Conservation (phyloP, 2,329 filamentous ascomycete genomes). For the Cladorrhinum sp. region DNA sequence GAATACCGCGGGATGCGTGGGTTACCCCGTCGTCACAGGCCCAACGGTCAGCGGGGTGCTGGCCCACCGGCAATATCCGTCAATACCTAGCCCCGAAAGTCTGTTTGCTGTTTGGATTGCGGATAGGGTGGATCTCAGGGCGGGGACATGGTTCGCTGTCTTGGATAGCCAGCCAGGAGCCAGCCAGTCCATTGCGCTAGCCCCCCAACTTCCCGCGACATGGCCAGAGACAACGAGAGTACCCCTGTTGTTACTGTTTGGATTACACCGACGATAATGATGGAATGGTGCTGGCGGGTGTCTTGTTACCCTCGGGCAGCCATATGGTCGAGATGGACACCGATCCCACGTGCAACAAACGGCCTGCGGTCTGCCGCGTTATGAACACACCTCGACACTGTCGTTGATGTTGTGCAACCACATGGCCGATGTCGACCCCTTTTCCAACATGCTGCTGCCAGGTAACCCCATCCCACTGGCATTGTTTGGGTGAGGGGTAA, state of each 20-base stretch:
- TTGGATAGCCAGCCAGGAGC: slow-evolving; percentile 7
- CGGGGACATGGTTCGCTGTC: slow-evolving; percentile 27
- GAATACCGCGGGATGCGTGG: background rate
- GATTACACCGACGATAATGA: background rate
- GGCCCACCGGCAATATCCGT: background rate
- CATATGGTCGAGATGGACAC: slow-evolving; percentile 4
- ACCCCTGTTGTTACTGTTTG: background rate
- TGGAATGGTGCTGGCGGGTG: background rate
- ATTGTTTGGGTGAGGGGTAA: slow-evolving; percentile 17
- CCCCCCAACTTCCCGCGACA: slow-evolving; percentile 16
- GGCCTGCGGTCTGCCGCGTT: slow-evolving; percentile 25
- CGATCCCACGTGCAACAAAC: slow-evolving; percentile 27
- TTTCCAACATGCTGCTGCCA: slow-evolving; percentile 15
- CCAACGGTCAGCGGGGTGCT: slow-evolving; percentile 2
- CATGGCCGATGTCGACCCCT: slow-evolving; percentile 5
- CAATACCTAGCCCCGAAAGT: slow-evolving; percentile 3
- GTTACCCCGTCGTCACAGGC: background rate
- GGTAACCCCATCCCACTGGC: background rate
- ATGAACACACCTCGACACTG: slow-evolving; percentile 14
- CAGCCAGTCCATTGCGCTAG: slow-evolving; percentile 21
- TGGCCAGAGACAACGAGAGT: background rate
- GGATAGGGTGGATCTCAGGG: slow-evolving; percentile 23
- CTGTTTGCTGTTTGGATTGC: slow-evolving; percentile 12
- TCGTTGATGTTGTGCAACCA: slow-evolving; percentile 23
- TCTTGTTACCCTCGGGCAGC: background rate